Percentiles rank a stretch among this genome's conserved stretches.
Evolutionary conservation across 1,284 basidiomycete species (phyloP).

Genomic region (Xerocomus nothofagi): DNA sequence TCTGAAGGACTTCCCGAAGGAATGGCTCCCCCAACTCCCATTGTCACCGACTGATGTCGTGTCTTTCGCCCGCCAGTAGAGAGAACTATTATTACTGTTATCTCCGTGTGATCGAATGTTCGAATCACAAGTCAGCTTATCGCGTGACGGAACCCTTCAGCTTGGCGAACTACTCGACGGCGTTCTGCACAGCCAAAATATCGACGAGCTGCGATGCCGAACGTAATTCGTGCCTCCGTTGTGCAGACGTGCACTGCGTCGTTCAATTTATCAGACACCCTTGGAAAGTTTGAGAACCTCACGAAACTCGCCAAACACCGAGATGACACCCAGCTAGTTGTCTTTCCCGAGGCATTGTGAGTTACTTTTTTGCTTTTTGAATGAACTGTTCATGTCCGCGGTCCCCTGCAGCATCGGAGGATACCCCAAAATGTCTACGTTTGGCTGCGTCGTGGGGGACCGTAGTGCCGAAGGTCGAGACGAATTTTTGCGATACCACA

Average conservation of each 20-base stretch:
- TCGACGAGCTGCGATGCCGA: slow-evolving; percentile 17
- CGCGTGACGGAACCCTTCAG: not conserved
- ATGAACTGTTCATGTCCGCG: not conserved
- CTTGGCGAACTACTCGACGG: not conserved
- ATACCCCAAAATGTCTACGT: slow-evolving; percentile 64
- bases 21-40: slow-evolving; percentile 62
- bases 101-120: not conserved
- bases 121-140: slow-evolving; percentile 8
- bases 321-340: slow-evolving; percentile 55
- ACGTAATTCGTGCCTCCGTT: slow-evolving; percentile 47
- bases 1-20: slow-evolving; percentile 75
- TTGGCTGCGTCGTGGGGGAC: slow-evolving; percentile 58
- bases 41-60: slow-evolving; percentile 5
- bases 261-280: slow-evolving; percentile 52
- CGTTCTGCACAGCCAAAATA: not conserved
- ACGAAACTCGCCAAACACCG: slow-evolving; percentile 51
- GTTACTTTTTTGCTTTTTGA: slow-evolving; percentile 27
- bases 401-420: slow-evolving; percentile 54
- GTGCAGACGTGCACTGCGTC: slow-evolving; percentile 55
- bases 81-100: slow-evolving; percentile 6
- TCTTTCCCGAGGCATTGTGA: slow-evolving; percentile 76
- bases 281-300: slow-evolving; percentile 56
- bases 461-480: slow-evolving; percentile 56
- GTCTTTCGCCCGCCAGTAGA: slow-evolving; percentile 9
- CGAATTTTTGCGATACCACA: slow-evolving; percentile 58